phyloP scores from a whole-genome alignment of 371 early-diverging fungal genomes.

The Syncephalastrum monosporum region DNA sequence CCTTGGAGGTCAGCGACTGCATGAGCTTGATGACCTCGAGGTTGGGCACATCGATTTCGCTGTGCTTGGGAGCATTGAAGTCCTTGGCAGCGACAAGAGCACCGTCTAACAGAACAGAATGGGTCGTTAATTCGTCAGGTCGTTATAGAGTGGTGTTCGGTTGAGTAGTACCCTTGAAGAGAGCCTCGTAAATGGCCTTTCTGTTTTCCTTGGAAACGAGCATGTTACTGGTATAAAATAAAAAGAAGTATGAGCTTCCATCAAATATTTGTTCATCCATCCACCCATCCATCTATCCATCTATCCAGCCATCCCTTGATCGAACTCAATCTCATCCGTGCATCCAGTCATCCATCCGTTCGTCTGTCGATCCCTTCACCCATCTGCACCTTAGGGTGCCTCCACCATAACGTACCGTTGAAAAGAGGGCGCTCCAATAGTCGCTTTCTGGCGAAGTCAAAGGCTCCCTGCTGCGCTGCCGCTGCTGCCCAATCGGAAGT shows the following conservation, averaged over 20 bases:
- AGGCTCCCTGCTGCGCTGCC: too few relatives aligned
- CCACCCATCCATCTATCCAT: constrained; percentile 11
- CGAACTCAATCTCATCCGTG: neutral
- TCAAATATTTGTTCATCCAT: constrained; percentile 8
- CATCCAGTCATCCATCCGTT: constrained; percentile 5
- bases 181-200: constrained; percentile 91
- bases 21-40: constrained; percentile 98
- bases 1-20: constrained; percentile 95
- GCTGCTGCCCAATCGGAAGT: too few relatives aligned
- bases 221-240: constrained; percentile 53
- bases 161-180: constrained; percentile 72
- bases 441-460: too few relatives aligned
- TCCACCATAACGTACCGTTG: too few relatives aligned
- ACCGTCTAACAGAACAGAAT: constrained; percentile 68
- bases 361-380: neutral
- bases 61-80: constrained; percentile 94
- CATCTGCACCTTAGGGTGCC: too few relatives aligned
- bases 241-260: constrained; percentile 2
- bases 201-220: constrained; percentile 96
- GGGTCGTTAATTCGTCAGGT: neutral
- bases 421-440: too few relatives aligned
- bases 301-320: constrained; percentile 5
- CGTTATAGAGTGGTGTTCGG: neutral
- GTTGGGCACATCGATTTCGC: constrained; percentile 95
- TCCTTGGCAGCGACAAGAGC: constrained; percentile 98